These are phyloP conservation scores for Oenanthe javanica DNA, from an alignment of 140 eudicot genomes.

Conservation along the genomic window DNA sequence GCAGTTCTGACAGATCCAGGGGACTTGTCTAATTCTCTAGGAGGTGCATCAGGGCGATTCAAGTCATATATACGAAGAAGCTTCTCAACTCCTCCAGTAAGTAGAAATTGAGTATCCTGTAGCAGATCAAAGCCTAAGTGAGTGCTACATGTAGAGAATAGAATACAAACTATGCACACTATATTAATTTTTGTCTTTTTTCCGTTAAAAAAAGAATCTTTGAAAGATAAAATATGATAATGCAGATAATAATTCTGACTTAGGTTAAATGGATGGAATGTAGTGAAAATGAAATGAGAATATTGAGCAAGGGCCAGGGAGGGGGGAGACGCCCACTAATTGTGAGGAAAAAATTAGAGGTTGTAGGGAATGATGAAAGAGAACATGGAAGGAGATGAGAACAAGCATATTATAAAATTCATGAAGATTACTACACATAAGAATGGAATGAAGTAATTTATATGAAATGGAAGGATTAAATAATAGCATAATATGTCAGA, in stretches of 20 bases:
- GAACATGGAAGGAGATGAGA: background rate
- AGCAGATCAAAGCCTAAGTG: background rate
- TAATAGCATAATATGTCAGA: background rate
- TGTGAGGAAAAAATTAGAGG: background rate
- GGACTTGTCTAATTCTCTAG: slow-evolving; percentile 51
- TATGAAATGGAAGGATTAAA: background rate
- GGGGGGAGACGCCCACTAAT: background rate
- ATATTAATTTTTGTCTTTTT: background rate
- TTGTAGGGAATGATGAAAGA: background rate
- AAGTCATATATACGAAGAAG: slow-evolving; percentile 45
- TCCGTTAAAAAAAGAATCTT: background rate
- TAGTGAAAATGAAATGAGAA: background rate
- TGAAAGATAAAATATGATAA: background rate
- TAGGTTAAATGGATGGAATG: background rate
- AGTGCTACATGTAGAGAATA: background rate
- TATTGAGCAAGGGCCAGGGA: background rate
- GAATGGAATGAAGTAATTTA: background rate
- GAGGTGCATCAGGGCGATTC: slow-evolving; percentile 59
- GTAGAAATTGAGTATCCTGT: slow-evolving; percentile 45
- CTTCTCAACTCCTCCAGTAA: slow-evolving; percentile 65
- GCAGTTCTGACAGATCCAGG: slow-evolving; percentile 58
- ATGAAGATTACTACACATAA: background rate
- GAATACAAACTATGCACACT: background rate
- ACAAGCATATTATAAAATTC: background rate
- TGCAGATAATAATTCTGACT: background rate